Base-by-base conservation (phyloP, 2,329 filamentous ascomycete genomes). In the Colletotrichum sp. region DNA sequence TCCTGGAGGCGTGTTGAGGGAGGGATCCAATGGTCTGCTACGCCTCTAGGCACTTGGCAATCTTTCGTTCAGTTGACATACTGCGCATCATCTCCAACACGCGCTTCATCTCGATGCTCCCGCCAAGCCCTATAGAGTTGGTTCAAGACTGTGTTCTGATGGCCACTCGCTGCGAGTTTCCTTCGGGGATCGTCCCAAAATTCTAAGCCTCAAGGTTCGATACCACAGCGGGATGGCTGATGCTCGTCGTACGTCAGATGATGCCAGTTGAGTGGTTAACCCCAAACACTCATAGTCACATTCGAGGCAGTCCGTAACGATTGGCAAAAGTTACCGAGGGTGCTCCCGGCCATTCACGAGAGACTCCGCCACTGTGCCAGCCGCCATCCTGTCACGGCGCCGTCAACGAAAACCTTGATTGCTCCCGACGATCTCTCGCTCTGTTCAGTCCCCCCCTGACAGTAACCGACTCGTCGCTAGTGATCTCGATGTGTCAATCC, bases 281-380 rank as follows among this genome's bases (percentile, higher is more conserved):
- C 22, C 43, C 66, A 66, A 58, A 73, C 62, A 65, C 64, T 15
- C 12, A n/a, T 15, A 48, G 67, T 70, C 28, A 30, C 69, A 25
- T 28, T 43, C 15, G n/a, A 62, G 64, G 73, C 73, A 75, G 48
- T 13, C 48, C 69, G 70, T 75, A 43, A 73, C 70, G 73, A 69
- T 15, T 48, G 22, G 70, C 70, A 75, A 64, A 52, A 36, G 60
- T 69, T 73, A 55, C 25, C 69, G 39, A 55, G 39, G 27, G 25
- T 25, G 12, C 32, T 56, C 30, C 8, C 55, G 32, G 39, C 32
- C 18, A 36, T 52, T 52, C n/a, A 52, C 6, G 43, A 22, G 22
- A 48, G 34, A 36, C 48, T 68, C 36, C 39, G 36, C 70, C 64
- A 66, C 58, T 22, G n/a, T 34, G 30, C 48, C 15, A 60, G 36